These are phyloP conservation scores for Boechera retrofracta DNA, from an alignment of 345 rosid genomes.

Conservation along the genomic window DNA sequence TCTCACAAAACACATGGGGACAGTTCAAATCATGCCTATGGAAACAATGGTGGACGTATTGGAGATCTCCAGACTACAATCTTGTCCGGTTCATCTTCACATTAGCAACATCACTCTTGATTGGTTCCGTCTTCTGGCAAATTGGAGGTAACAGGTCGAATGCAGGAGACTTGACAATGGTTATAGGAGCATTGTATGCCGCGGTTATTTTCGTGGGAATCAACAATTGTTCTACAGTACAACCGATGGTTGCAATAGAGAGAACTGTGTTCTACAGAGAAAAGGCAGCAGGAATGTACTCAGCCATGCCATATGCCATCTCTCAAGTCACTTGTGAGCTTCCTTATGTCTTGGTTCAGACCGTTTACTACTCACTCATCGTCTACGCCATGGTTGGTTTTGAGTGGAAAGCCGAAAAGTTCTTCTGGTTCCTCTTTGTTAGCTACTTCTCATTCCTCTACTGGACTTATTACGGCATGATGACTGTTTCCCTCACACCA, in stretches of 20 bases:
- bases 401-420: conserved; percentile 68
- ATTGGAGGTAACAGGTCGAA: conserved; percentile 54
- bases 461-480: conserved; percentile 96
- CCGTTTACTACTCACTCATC: conserved; percentile 61
- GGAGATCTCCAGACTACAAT: conserved; percentile 77
- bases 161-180: conserved; percentile 55
- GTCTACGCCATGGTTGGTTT: conserved; percentile 83
- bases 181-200: conserved; percentile 68
- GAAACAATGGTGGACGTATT: conserved; percentile 74
- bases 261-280: conserved; percentile 76
- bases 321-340: conserved; percentile 69
- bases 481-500: conserved; percentile 86
- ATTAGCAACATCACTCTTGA: conserved; percentile 51
- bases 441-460: conserved; percentile 83
- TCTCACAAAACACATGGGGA: conserved; percentile 58
- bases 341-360: conserved; percentile 70
- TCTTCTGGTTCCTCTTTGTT: conserved; percentile 78
- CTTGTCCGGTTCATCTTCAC: conserved; percentile 62
- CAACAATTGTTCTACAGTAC: conserved; percentile 70
- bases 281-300: conserved; percentile 53
- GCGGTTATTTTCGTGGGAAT: conserved; percentile 62
- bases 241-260: conserved; percentile 68
- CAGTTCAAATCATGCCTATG: conserved; percentile 70
- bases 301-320: conserved; percentile 41
- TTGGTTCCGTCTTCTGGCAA: conserved; percentile 66